Evolutionary conservation across 495 filamentous ascomycete genomes (phyloP).

Genomic region (Trichocladium uniseriatum): DNA sequence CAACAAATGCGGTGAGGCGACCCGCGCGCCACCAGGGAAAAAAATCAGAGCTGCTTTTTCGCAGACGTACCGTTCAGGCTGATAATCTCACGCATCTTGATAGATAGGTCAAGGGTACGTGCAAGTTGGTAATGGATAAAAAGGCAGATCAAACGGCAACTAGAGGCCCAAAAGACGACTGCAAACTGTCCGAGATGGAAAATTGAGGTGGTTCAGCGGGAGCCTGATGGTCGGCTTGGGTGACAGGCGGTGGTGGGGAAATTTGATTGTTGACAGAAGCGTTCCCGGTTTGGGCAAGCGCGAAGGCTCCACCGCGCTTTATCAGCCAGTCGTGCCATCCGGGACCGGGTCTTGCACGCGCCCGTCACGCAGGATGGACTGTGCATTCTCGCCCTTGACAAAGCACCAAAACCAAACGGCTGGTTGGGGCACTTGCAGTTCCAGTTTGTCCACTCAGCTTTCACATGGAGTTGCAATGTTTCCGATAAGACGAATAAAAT

Average conservation of each 20-base stretch:
- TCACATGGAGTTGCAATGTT: too few relatives aligned
- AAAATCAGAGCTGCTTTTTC: conserved; percentile 10
- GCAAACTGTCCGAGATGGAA: conserved; percentile 23
- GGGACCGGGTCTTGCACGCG: background rate
- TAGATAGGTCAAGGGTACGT: conserved; percentile 13
- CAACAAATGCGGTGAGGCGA: conserved; percentile 24
- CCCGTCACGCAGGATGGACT: conserved; percentile 3
- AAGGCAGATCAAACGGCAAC: conserved; percentile 9
- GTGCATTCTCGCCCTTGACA: too few relatives aligned
- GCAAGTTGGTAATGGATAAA: conserved; percentile 18
- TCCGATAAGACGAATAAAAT: too few relatives aligned
- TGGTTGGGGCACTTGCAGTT: too few relatives aligned
- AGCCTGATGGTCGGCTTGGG: conserved; percentile 23
- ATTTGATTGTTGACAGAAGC: conserved; percentile 32
- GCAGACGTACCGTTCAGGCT: conserved; percentile 86
- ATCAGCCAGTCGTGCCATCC: conserved; percentile 17
- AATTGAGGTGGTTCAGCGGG: conserved; percentile 26
- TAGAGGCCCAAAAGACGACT: conserved; percentile 12
- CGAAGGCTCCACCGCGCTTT: conserved; percentile 12
- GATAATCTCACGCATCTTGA: conserved; percentile 97
- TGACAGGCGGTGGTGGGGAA: conserved; percentile 24
- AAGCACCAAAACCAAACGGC: too few relatives aligned
- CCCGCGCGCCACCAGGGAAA: conserved; percentile 23
- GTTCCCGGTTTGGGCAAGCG: conserved; percentile 26
- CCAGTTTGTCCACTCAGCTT: too few relatives aligned